Base-by-base conservation (phyloP, 352 stramenopile species). In the Phytophthora pistaciae region DNA sequence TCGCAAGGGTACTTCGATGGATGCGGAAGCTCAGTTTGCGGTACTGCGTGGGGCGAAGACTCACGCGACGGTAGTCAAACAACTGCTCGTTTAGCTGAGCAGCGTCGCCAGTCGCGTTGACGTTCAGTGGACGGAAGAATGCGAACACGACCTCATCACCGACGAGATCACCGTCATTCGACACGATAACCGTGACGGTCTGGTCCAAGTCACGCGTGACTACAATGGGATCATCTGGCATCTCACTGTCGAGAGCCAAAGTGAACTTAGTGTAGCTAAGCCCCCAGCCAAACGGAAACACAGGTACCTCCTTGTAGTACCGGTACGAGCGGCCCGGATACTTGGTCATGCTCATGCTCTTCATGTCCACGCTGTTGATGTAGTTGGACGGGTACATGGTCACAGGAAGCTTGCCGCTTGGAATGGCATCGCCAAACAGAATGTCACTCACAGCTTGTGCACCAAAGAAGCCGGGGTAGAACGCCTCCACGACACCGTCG, bases 201-300 rank as follows among this genome's bases (percentile, higher is more conserved):
- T 75, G 62, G n/a, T 88, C 68, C 8, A 84, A 16, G 3, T 64
- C 56, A 20, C 68, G 53, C 2, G 81, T 83, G 23, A 92, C 68
- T 2, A 85, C 38, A 53, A 83, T 49, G 36, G 71, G 54, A 16
- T 71, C 7, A 14, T 16, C 70, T 3, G 59, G 29, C 11, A 74
- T 55, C 29, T 67, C 48, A 18, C 20, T 56, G 10, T 74, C 55
- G 10, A 69, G 23, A 11, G 77, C 64, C 10, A 94, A 53, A 0
- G 71, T 76, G 53, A 98, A 98, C 29, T 61, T 91, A 3, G 94
- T 97, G 81, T 98, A 98, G 57, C 87, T 96, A 40, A 98, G 77
- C 6, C 93, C 93, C 59, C 82, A 91, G 4, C 92, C 93, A 64
- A 98, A 98, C 4, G 87, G 80, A 55, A 96, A 95, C 42, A 98